Conservation (phyloP, 1,284 basidiomycete genomes). For the Tranzscheliella williamsii region DNA sequence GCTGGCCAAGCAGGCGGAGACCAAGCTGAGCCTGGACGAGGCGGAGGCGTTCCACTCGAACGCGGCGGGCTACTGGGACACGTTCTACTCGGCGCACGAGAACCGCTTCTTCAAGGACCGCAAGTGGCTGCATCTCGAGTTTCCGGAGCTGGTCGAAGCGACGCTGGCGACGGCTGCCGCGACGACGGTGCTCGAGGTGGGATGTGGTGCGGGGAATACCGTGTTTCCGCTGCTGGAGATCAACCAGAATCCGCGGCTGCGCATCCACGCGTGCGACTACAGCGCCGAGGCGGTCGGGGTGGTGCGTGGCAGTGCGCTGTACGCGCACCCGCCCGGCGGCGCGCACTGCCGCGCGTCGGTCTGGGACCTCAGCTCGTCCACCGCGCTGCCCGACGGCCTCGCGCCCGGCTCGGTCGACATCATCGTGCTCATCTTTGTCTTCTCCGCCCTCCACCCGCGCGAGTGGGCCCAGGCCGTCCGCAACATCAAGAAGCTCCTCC, state of each 20-base stretch:
- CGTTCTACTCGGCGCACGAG: conserved; percentile 53
- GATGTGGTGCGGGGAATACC: conserved; percentile 75
- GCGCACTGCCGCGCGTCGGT: conserved; percentile 74
- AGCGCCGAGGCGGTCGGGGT: conserved; percentile 84
- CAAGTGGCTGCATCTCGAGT: conserved; percentile 57
- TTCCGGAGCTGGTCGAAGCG: conserved; percentile 53
- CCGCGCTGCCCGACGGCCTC: conserved; percentile 30
- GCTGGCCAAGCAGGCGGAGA: conserved; percentile 43
- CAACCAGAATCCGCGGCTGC: conserved; percentile 79
- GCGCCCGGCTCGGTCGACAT: conserved; percentile 73
- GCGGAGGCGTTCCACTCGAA: conserved; percentile 40
- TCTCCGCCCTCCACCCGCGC: conserved; percentile 88
- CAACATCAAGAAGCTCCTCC: conserved; percentile 80
- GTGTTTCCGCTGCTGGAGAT: conserved; percentile 82
- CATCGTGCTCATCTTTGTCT: conserved; percentile 88
- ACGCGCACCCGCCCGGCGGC: conserved; percentile 5
- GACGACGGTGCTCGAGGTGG: conserved; percentile 52
- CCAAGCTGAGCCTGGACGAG: conserved; percentile 39
- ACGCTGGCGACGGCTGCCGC: conserved; percentile 27
- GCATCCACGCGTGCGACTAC: conserved; percentile 85
- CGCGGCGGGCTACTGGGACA: conserved; percentile 53
- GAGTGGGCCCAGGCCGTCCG: conserved; percentile 85
- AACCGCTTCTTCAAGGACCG: conserved; percentile 60
- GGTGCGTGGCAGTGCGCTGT: conserved; percentile 68
- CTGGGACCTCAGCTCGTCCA: conserved; percentile 77